Conservation (phyloP, 352 stramenopile genomes). For the Phytophthora hibernalis region DNA sequence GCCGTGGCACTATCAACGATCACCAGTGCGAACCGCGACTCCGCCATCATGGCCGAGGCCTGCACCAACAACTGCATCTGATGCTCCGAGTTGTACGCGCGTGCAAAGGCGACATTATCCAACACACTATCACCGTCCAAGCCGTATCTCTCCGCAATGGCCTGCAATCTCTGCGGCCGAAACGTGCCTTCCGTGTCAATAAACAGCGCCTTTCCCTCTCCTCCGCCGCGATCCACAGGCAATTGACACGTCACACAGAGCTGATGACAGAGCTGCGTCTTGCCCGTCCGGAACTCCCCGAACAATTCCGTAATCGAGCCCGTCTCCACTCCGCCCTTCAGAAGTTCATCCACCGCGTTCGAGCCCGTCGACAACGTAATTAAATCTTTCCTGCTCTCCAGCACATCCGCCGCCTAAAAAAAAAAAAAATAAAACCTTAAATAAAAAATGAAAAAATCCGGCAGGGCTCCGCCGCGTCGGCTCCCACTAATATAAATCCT, state of each 20-base stretch:
- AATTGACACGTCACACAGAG: slow-evolving; percentile 99
- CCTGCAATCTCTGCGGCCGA: slow-evolving; percentile 95
- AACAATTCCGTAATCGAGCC: slow-evolving; percentile 98
- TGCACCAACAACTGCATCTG: slow-evolving; percentile 98
- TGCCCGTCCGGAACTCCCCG: slow-evolving; percentile 99
- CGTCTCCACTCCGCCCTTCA: slow-evolving; percentile 98
- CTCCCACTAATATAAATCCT: slow-evolving; percentile 2
- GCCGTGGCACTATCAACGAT: slow-evolving; percentile 98
- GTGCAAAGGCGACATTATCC: slow-evolving; percentile 99
- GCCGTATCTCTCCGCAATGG: slow-evolving; percentile 98
- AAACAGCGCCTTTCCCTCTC: slow-evolving; percentile 98
- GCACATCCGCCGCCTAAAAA: slow-evolving; percentile 83
- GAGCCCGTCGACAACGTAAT: slow-evolving; percentile 95
- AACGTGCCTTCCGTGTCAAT: slow-evolving; percentile 99
- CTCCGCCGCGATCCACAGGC: slow-evolving; percentile 96
- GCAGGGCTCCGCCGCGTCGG: slow-evolving; percentile 4
- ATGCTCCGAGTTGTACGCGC: slow-evolving; percentile 99
- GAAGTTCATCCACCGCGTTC: slow-evolving; percentile 89
- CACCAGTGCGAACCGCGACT: slow-evolving; percentile 95
- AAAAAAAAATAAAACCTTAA: slow-evolving; percentile 3
- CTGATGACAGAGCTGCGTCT: slow-evolving; percentile 99
- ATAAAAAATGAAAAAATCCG: slow-evolving; percentile 12
- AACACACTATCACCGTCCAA: slow-evolving; percentile 96
- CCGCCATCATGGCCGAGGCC: slow-evolving; percentile 98
- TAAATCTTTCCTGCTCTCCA: slow-evolving; percentile 91